Evolutionary conservation across 2,329 filamentous ascomycete species (phyloP).

Genomic region (Colletotrichum sansevieriae): DNA sequence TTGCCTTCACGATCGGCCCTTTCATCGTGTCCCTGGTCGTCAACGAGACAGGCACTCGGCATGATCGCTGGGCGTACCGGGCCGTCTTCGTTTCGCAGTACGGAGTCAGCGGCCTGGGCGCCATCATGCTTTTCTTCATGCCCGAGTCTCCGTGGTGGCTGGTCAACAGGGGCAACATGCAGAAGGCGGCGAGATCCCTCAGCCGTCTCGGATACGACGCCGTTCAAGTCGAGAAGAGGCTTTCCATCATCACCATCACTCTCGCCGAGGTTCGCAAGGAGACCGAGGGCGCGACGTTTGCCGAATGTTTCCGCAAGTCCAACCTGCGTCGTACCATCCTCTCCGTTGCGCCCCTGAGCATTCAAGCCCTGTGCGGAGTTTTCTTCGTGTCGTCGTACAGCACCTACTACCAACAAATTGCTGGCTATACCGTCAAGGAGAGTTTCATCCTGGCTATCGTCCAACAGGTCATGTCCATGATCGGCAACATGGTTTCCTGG

Average conservation of each 20-base stretch:
- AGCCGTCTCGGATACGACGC: slow-evolving; percentile 48
- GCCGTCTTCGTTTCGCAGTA: slow-evolving; percentile 41
- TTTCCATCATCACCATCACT: slow-evolving; percentile 48
- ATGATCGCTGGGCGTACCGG: slow-evolving; percentile 51
- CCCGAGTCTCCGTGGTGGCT: slow-evolving; percentile 61
- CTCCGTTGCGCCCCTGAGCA: slow-evolving; percentile 52
- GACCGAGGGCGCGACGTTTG: slow-evolving; percentile 53
- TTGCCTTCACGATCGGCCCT: slow-evolving; percentile 47
- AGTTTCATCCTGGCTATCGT: slow-evolving; percentile 55
- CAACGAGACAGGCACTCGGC: slow-evolving; percentile 46
- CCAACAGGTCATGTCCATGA: slow-evolving; percentile 44
- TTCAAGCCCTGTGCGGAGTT: slow-evolving; percentile 53
- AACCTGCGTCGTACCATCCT: slow-evolving; percentile 57
- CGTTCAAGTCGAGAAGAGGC: slow-evolving; percentile 47
- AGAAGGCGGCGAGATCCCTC: slow-evolving; percentile 44
- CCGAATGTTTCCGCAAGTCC: slow-evolving; percentile 55
- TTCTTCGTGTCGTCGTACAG: slow-evolving; percentile 53
- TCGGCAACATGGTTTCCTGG: slow-evolving; percentile 51
- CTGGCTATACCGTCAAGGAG: slow-evolving; percentile 52
- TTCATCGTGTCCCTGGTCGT: slow-evolving; percentile 49
- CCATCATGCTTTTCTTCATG: slow-evolving; percentile 44
- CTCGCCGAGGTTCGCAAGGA: slow-evolving; percentile 52
- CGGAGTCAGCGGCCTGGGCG: slow-evolving; percentile 37
- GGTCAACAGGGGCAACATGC: slow-evolving; percentile 46
- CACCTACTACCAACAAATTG: slow-evolving; percentile 58